A percentile compares a stretch with the other conserved stretches of the same genome.
phyloP scores from a whole-genome alignment of 805 yeast genomes.

The Candida maesae region DNA sequence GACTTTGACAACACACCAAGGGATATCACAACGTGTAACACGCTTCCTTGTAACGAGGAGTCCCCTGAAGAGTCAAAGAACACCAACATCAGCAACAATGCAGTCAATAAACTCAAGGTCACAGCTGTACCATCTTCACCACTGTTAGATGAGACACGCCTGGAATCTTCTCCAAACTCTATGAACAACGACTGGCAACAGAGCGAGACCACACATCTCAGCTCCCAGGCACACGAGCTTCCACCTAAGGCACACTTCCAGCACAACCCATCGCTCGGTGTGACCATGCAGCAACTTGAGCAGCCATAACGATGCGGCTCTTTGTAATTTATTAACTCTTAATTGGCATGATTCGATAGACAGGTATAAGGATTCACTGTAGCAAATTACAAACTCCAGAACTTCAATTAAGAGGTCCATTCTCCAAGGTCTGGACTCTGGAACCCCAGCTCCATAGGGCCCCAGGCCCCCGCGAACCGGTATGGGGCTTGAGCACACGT shows the following conservation, averaged over 20 bases:
- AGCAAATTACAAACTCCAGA: too few relatives aligned
- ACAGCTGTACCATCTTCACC: slow-evolving; percentile 24
- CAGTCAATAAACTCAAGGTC: slow-evolving; percentile 7
- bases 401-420: too few relatives aligned
- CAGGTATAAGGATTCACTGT: too few relatives aligned
- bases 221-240: slow-evolving; percentile 11
- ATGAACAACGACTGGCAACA: slow-evolving; percentile 10
- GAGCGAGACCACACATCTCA: slow-evolving; percentile 12
- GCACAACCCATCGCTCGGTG: slow-evolving; percentile 16
- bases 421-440: too few relatives aligned
- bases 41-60: slow-evolving; percentile 29
- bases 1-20: slow-evolving; percentile 26
- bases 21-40: slow-evolving; percentile 29
- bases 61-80: slow-evolving; percentile 20
- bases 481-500: too few relatives aligned
- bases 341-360: not conserved
- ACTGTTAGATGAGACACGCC: slow-evolving; percentile 13
- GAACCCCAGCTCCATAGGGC: too few relatives aligned
- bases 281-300: not conserved
- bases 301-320: slow-evolving; percentile 1
- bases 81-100: slow-evolving; percentile 1
- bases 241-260: slow-evolving; percentile 22
- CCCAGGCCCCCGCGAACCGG: slow-evolving; percentile 1
- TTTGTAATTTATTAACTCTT: not conserved
- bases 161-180: slow-evolving; percentile 16